Evolutionary conservation across 805 yeast genomes (phyloP), one percentile per base, ranked within the genome.

Genomic region (Schwanniomyces polymorphus): DNA sequence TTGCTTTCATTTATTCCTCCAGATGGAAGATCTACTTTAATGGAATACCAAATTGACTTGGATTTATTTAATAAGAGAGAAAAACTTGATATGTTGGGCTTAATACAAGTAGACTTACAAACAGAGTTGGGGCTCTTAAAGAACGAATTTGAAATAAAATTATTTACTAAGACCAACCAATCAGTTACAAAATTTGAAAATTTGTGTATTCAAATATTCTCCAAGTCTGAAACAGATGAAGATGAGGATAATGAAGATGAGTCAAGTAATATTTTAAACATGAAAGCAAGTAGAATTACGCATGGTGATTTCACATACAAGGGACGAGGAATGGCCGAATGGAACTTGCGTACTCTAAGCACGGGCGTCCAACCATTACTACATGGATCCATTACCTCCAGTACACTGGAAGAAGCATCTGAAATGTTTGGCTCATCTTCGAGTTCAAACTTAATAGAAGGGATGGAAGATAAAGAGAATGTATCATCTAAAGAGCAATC

Each of bases 1-100:
- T 52, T 67, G 0, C 60, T 91, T 27, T 72, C 82, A 14, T 89
- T 92, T 58, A 76, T 87, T 16, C 99, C 98, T 5, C 96, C 98
- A 0, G 97, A 92, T 64, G 97, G 95, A 6, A 76, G 71, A 48
- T 80, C 82, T 35, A 71, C 75, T 2, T 60, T 91, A 18, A 78
- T 85, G 76, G 65, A 79, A 8, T 91, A 91, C 64, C 72, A 78
- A 5, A 63, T 87, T 27, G 87, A 86, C 52, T 57, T 85, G 29
- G 64, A 64, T 41, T 44, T 42, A 27, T 51, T 38, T 34, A 27
- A 41, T 23, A 49, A 41, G n/a, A 49, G 43, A 25, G 47, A 52
- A 26, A 52, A 48, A 49, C 40, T 43, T 50, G 39, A 53, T 46
- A 53, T 72, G 59, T 58, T 73, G n/a, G 88, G 88, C 0, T 57